Base-by-base conservation (phyloP, 2,329 filamentous ascomycete species). In the Teratosphaeria destructans region DNA sequence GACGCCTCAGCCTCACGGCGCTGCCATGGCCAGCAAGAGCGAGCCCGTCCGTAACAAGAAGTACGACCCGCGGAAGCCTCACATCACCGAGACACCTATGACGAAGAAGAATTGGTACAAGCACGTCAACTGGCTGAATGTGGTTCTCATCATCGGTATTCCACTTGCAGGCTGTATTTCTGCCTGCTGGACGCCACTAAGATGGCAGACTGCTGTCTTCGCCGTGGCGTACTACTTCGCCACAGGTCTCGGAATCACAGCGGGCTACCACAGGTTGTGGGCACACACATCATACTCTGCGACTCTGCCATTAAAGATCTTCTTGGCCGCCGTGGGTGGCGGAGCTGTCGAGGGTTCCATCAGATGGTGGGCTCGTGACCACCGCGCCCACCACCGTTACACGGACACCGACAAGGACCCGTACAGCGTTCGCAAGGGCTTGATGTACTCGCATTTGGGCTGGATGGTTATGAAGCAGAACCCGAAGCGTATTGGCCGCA, bases 401-500 rank as follows among this genome's bases (percentile, higher is more conserved):
- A 95, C 90, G 78, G 90, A 95, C 73, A 95, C 90, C 70, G 88
- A 92, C 43, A 94, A 94, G 80, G 90, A 95, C 67, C 90, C 90
- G 56, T 95, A 95, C 80, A 92, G 88, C 27, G 90, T 95, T 68
- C 86, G 89, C 77, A 95, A 95, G 81, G 90, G 90, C 67, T 82
- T 94, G 56, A 77, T 90, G 66, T 93, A 92, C 82, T 90, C 84
- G 57, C 87, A 90, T 78, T 79, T 95, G 60, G 90, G 90, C 69
- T 95, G 90, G 90, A 94, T 95, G 89, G 77, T 95, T 70, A 85
- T 95, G 82, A 93, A 93, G 82, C 90, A 95, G 79, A 93, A 95
- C 79, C 89, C 89, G 65, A 93, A 93, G 82, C 83, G 87, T 63
- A 89, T 90, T 69, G 90, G 90, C 70, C 88, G 90, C 63, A 92